These are phyloP conservation scores for Neopestalotiopsis sp. DNA, from an alignment of 2,329 filamentous ascomycete genomes.

Conservation along the genomic window DNA sequence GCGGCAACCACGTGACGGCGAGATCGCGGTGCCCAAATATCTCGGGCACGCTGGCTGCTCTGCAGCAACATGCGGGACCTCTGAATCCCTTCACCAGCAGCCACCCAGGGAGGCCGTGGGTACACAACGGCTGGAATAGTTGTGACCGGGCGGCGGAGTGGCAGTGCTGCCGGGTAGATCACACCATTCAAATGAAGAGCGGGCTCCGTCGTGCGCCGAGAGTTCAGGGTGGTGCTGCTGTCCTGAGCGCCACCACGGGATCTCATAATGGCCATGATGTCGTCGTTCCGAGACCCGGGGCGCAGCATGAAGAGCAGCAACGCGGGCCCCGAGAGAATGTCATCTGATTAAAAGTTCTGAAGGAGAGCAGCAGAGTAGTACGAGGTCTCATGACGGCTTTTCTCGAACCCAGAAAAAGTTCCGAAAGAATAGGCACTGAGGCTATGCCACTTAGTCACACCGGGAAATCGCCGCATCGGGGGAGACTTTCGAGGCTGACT, in stretches of 20 bases:
- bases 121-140: background rate
- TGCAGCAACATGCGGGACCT: background rate
- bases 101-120: background rate
- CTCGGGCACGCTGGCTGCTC: constrained; percentile 6
- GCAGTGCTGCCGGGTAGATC: background rate
- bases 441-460: too few relatives aligned
- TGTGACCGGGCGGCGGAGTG: background rate
- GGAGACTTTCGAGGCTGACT: too few relatives aligned
- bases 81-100: background rate
- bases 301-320: background rate
- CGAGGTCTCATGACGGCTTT: too few relatives aligned
- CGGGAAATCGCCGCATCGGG: too few relatives aligned
- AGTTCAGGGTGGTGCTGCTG: background rate
- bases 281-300: background rate
- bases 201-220: background rate
- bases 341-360: too few relatives aligned
- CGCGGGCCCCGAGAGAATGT: background rate
- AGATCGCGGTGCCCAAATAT: background rate
- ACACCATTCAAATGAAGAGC: background rate
- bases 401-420: too few relatives aligned
- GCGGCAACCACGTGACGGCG: background rate
- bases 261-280: background rate
- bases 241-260: background rate
- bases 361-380: too few relatives aligned
- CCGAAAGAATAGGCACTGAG: too few relatives aligned